phyloP scores from a whole-genome alignment of 495 filamentous ascomycete species.

The Chaetomium cochliodes region DNA sequence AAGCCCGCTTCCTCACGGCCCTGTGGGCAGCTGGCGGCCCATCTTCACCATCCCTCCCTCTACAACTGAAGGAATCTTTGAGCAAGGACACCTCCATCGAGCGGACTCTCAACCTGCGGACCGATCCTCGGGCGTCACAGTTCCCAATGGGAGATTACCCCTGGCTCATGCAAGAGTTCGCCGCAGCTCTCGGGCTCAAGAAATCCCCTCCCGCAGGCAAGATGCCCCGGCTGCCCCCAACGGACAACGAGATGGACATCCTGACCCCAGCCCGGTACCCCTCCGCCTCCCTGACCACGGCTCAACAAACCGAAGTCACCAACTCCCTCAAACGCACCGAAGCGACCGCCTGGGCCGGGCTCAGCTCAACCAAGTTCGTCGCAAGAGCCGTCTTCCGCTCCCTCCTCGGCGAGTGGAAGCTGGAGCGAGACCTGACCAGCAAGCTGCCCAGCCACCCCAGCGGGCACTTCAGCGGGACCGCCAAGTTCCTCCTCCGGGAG shows the following conservation, averaged over 20 bases:
- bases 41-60: slow-evolving; percentile 26
- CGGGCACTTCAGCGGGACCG: slow-evolving; percentile 60
- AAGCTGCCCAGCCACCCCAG: slow-evolving; percentile 52
- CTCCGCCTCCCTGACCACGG: slow-evolving; percentile 20
- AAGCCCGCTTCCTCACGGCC: slow-evolving; percentile 63
- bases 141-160: slow-evolving; percentile 83
- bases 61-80: slow-evolving; percentile 33
- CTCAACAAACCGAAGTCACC: slow-evolving; percentile 27
- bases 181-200: slow-evolving; percentile 51
- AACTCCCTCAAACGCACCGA: slow-evolving; percentile 38
- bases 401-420: slow-evolving; percentile 70
- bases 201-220: slow-evolving; percentile 24
- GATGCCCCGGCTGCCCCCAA: slow-evolving; percentile 38
- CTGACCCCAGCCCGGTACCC: slow-evolving; percentile 48
- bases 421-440: slow-evolving; percentile 51
- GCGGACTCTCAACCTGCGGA: slow-evolving; percentile 44
- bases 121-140: slow-evolving; percentile 53
- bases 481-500: slow-evolving; percentile 60
- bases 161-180: slow-evolving; percentile 71
- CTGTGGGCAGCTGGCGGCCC: slow-evolving; percentile 42
- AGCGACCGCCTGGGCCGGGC: slow-evolving; percentile 34
- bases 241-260: slow-evolving; percentile 44
- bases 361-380: slow-evolving; percentile 48
- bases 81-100: slow-evolving; percentile 45
- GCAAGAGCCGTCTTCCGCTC: slow-evolving; percentile 67